Base-by-base conservation (phyloP, 2,329 filamentous ascomycete species). In the Fusarium sp. region DNA sequence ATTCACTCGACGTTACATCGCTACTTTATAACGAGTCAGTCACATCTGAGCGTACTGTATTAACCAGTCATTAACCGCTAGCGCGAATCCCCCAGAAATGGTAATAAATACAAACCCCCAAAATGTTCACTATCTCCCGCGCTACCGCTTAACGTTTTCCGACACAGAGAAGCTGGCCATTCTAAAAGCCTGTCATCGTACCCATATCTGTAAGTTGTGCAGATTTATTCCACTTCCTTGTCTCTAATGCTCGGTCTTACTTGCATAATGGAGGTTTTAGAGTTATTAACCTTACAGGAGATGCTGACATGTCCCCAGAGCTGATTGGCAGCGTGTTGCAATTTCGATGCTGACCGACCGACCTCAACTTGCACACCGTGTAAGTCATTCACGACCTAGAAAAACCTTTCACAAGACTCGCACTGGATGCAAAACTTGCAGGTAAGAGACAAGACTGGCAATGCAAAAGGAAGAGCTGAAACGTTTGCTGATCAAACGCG, bases 361-460 rank as follows among this genome's bases (percentile, higher is more conserved):
- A 48, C 19, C 30, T n/a, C 22, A 26, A 8, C 1, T 33, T 13
- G 14, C 20, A 2, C 17, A 35, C 2, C 9, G 7, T 10, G 41
- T 19, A 14, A 14, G 28, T 7, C 11, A 47, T 5, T 11, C 22
- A 5, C 22, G 41, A 37, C n/a, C n/a, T 2, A 22, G 51, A 2
- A 54, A 48, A 15, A 19, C 17, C 19, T 19, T 17, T 17, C 22
- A 14, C 22, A 54, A 48, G 15, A 19, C 32, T 35, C 41, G 43
- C 14, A 48, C 60, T 10, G 49, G 49, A 17, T 63, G 60, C 20
- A 26, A 44, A n/a, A 63, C 48, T 8, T 63, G 56, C 49, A 63
- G 52, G 60, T 62, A 28, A 49, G 44, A 56, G 4, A 19, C 26
- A 3, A 4, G 14, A 22, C 7, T 35, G 15, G 15, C 0, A 15